Evolutionary conservation across 495 filamentous ascomycete genomes (phyloP), one percentile per base, ranked within the genome.

Genomic region (Sphaerosporella brunnea): DNA sequence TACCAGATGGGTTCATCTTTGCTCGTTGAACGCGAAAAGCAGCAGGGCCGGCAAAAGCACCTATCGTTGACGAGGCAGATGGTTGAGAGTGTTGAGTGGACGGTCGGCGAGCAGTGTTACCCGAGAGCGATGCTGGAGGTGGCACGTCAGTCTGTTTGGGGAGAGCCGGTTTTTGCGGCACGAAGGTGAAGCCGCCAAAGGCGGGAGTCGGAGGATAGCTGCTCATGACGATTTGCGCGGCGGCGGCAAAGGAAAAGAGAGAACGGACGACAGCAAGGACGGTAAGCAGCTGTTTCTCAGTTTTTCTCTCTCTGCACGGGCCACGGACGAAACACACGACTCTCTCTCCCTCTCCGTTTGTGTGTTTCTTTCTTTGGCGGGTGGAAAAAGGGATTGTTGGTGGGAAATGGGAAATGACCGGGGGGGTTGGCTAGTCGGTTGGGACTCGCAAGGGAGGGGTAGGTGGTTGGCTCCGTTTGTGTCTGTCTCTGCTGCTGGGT

Each of bases 161-260:
- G 24, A 35, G 13, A 36, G 53, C 48, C 24, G 41, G 50, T 47
- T 41, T 54, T 23, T 36, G 55, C 20, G 48, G 47, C 47, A 41
- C 47, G 54, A 49, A 56, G 54, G 47, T 51, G 47, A 50, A 60
- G 13, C 62, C 66, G 43, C 70, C 70, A 57, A 68, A 75, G 3
- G 70, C 59, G 26, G 73, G 69, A 23, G 66, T 63, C 43, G 65
- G 65, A 47, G 72, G 70, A 61, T 78, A 71, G 32, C 72, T 69
- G 15, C 35, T 37, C 35, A 37, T 37, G 28, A 13, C 28, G 28
- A 7, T 32, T 32, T 5, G 13, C 5, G 28, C 13, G 28, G 13
- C 28, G 28, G 28, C 13, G 28, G 13, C 28, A 32, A 32, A 13
- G 5, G 28, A 32, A 7, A 32, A 32, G n/a, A n/a, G n/a, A n/a